Percentiles rank a stretch among this genome's conserved stretches.
Conservation (phyloP, 345 rosid genomes). For the Arabidopsis arenosa region DNA sequence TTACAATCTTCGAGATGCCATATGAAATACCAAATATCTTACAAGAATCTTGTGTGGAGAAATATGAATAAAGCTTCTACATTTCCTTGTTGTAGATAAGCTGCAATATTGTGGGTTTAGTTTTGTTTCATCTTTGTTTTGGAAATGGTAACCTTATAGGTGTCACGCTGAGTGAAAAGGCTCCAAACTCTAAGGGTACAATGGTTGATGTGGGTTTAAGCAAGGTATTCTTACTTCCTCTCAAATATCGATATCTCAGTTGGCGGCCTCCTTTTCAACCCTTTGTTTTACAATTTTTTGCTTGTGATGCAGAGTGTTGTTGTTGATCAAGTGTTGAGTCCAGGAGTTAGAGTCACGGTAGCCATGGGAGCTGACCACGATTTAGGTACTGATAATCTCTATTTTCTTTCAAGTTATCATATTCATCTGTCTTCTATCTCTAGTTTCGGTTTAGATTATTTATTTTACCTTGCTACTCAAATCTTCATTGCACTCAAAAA, state of each 20-base stretch:
- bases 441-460: background rate
- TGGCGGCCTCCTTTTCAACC: background rate
- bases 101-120: background rate
- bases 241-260: background rate
- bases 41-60: constrained; percentile 11
- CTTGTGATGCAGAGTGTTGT: constrained; percentile 63
- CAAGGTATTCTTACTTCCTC: constrained; percentile 57
- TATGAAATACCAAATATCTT: constrained; percentile 10
- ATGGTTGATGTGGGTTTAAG: constrained; percentile 88
- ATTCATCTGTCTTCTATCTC: background rate
- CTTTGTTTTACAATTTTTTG: background rate
- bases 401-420: background rate
- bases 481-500: constrained; percentile 1
- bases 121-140: constrained; percentile 21
- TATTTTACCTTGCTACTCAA: constrained; percentile 13
- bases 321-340: constrained; percentile 69
- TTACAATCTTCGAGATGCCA: background rate
- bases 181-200: constrained; percentile 55
- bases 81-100: background rate
- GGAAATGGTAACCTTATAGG: constrained; percentile 53
- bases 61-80: background rate
- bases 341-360: constrained; percentile 86
- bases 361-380: constrained; percentile 78
- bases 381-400: constrained; percentile 59
- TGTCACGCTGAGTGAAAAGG: constrained; percentile 65